These are phyloP conservation scores for Asterochloris erici DNA, from an alignment of 139 green algal species.

Conservation along the genomic window DNA sequence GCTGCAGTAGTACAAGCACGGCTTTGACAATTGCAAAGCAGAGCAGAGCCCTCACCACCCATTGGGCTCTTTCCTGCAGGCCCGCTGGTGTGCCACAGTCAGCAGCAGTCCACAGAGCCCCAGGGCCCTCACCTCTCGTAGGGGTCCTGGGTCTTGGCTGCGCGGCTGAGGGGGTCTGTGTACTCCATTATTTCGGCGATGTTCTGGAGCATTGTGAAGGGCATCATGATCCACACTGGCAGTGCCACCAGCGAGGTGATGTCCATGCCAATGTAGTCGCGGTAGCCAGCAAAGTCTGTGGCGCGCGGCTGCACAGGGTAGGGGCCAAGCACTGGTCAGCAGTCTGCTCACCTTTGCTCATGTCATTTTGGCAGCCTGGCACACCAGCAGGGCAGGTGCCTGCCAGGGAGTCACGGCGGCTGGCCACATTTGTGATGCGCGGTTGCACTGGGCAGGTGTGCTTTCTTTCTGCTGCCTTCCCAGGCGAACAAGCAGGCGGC, in stretches of 20 bases:
- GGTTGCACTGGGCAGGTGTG: not conserved
- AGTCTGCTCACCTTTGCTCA: not conserved
- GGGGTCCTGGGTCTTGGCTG: conserved; percentile 69
- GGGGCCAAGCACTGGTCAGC: not conserved
- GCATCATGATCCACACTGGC: conserved; percentile 97
- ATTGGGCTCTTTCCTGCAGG: too few relatives aligned
- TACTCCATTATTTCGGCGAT: conserved; percentile 99
- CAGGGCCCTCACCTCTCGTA: conserved; percentile 55
- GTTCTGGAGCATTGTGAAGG: conserved; percentile 95
- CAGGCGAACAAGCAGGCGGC: too few relatives aligned
- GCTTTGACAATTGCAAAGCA: too few relatives aligned
- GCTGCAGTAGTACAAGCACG: too few relatives aligned
- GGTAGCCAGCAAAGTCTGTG: conserved; percentile 51
- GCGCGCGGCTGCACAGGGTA: conserved; percentile 34
- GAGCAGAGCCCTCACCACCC: too few relatives aligned
- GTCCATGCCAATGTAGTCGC: conserved; percentile 84
- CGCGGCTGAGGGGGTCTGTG: conserved; percentile 83
- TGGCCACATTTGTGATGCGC: conserved; percentile 44
- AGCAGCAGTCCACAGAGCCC: too few relatives aligned
- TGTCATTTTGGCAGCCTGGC: not conserved
- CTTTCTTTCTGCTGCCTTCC: too few relatives aligned
- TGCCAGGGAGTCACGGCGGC: conserved; percentile 63
- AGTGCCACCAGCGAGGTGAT: conserved; percentile 91
- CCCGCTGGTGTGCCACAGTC: too few relatives aligned
- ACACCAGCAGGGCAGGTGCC: not conserved